These are phyloP conservation scores for Corinectria fuckeliana DNA, from an alignment of 2,329 filamentous ascomycete species.

Conservation along the genomic window DNA sequence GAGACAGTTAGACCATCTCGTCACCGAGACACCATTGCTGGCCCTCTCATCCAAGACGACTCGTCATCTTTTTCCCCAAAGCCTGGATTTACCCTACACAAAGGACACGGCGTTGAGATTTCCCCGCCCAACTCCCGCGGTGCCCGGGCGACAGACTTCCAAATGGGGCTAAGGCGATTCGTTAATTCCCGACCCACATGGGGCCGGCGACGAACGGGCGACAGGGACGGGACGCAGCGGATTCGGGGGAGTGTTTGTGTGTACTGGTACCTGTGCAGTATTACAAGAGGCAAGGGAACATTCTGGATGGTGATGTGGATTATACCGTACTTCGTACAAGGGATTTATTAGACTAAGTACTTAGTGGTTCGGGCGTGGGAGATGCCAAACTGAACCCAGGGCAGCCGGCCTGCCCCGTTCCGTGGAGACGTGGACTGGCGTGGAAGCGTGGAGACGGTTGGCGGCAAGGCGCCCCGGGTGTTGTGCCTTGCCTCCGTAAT, in stretches of 20 bases:
- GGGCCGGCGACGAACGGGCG: slow-evolving; percentile 8
- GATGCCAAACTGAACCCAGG: slow-evolving; percentile 12
- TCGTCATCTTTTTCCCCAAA: background rate
- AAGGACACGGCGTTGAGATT: slow-evolving; percentile 3
- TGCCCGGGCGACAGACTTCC: slow-evolving; percentile 15
- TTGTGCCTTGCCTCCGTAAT: slow-evolving; percentile 1
- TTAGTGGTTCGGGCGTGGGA: background rate
- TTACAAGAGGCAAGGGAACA: too few species aligned
- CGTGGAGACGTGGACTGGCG: slow-evolving; percentile 12
- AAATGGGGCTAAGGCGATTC: slow-evolving; percentile 12
- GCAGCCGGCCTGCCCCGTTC: slow-evolving; percentile 3
- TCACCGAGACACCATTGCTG: too few species aligned
- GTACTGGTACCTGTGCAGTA: too few species aligned
- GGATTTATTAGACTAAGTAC: too few species aligned
- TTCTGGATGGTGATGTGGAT: too few species aligned
- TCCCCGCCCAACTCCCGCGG: slow-evolving; percentile 15
- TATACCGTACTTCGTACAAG: too few species aligned
- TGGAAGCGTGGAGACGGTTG: slow-evolving; percentile 18
- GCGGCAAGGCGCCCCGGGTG: slow-evolving; percentile 7
- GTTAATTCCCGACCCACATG: slow-evolving; percentile 21
- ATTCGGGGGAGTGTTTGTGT: background rate
- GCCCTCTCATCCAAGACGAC: background rate
- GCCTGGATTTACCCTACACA: slow-evolving; percentile 13
- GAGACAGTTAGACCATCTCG: background rate
- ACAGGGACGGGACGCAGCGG: background rate